Conservation (phyloP, 345 rosid genomes). For the Hibiscus tridactylites region DNA sequence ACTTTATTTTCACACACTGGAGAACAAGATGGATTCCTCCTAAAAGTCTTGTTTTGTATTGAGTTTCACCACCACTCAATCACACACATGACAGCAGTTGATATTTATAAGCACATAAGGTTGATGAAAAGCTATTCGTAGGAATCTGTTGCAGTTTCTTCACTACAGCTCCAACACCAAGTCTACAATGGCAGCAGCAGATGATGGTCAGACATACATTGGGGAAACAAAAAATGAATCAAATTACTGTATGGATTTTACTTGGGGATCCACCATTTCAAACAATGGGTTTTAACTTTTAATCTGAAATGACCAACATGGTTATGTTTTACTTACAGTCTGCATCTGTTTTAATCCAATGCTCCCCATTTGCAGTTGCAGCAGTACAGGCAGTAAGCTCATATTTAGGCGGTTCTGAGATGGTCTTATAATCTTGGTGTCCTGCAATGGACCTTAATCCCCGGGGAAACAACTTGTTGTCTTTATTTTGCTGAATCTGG, state of each 20-base stretch:
- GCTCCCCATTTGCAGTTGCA: conserved; percentile 25
- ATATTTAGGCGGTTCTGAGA: conserved; percentile 29
- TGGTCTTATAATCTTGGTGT: conserved; percentile 20
- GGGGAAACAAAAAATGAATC: neutral
- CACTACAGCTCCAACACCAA: neutral
- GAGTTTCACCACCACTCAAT: neutral
- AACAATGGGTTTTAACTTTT: neutral
- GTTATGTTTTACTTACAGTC: conserved; percentile 51
- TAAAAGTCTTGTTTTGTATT: no score
- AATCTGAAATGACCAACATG: neutral
- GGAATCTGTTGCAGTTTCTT: neutral
- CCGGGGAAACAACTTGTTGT: conserved; percentile 18
- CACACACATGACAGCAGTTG: neutral
- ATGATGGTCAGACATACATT: neutral
- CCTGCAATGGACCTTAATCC: conserved; percentile 23
- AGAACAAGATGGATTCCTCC: no score
- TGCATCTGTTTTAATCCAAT: conserved; percentile 91
- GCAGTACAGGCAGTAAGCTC: conserved; percentile 17
- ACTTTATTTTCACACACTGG: neutral
- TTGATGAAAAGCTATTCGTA: neutral
- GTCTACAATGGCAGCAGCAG: neutral
- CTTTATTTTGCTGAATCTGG: conserved; percentile 20
- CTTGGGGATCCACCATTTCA: neutral
- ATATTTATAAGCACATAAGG: neutral
- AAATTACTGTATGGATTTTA: neutral